Conservation (phyloP, 106 monocot species). For the Dactylorhiza incarnata region DNA sequence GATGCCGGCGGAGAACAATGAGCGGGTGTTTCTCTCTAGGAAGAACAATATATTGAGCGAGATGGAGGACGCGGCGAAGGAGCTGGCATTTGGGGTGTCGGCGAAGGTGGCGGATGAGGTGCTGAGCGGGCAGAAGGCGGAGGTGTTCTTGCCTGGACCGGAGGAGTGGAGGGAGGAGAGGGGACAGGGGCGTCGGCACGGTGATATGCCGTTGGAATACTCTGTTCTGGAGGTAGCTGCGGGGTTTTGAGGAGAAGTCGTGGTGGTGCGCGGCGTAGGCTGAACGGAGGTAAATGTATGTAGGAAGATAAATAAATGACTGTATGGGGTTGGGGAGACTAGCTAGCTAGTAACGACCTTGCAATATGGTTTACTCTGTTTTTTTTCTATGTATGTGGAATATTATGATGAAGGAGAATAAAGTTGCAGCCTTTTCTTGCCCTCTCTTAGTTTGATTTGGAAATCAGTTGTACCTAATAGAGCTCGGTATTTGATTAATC, state of each 20-base stretch:
- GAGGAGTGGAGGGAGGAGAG: background rate
- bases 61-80: constrained; percentile 58
- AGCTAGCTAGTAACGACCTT: no score
- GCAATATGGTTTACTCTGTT: no score
- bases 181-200: background rate
- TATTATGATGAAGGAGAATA: background rate
- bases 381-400: background rate
- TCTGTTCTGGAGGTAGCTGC: constrained; percentile 1
- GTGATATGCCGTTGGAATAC: background rate
- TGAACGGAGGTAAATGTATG: background rate
- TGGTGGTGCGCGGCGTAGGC: no score
- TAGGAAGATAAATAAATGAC: background rate
- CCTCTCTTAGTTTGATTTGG: no score
- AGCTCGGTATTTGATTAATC: no score
- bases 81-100: constrained; percentile 40
- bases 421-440: no score
- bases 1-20: constrained; percentile 31
- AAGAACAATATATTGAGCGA: constrained; percentile 41
- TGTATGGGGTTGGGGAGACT: no score
- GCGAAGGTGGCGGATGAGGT: constrained; percentile 30
- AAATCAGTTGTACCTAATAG: no score
- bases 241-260: background rate
- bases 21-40: constrained; percentile 42
- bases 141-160: constrained; percentile 32
- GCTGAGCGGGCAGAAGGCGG: constrained; percentile 20